phyloP scores from a whole-genome alignment of 345 rosid genomes.

The Hypericum androsaemum region DNA sequence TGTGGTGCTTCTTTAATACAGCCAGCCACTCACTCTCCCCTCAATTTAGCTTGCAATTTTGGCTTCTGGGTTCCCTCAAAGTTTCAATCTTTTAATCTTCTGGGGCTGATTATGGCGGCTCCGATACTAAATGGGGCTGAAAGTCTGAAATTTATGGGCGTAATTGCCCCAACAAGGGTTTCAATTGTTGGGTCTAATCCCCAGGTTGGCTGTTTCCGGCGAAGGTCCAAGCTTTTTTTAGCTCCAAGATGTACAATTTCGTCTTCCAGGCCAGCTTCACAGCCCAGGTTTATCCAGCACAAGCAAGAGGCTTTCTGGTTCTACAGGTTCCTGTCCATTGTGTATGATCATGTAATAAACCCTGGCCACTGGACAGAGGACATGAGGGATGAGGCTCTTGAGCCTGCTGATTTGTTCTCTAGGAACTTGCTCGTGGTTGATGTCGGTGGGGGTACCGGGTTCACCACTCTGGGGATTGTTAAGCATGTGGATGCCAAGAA shows the following conservation, averaged over 20 bases:
- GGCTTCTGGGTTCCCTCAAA: too few species aligned
- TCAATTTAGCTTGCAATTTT: too few species aligned
- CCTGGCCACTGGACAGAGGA: conserved; percentile 99
- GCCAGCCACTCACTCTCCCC: too few species aligned
- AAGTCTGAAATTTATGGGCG: conserved; percentile 30
- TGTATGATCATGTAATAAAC: conserved; percentile 83
- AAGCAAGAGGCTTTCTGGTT: conserved; percentile 98
- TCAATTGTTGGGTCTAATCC: conserved; percentile 35
- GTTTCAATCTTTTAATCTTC: too few species aligned
- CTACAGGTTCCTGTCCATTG: conserved; percentile 88
- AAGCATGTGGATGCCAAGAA: conserved; percentile 92
- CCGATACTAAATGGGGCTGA: conserved; percentile 61
- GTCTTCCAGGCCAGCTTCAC: conserved; percentile 75
- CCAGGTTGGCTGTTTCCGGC: conserved; percentile 25
- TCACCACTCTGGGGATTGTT: conserved; percentile 90
- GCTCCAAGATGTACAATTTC: conserved; percentile 57
- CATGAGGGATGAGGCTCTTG: conserved; percentile 94
- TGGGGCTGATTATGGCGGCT: conserved; percentile 42
- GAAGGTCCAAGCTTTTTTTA: conserved; percentile 20
- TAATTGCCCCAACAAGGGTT: conserved; percentile 28
- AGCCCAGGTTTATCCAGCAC: conserved; percentile 96
- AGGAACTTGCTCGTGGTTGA: conserved; percentile 79
- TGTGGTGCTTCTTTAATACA: too few species aligned
- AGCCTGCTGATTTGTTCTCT: conserved; percentile 80
- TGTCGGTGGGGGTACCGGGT: conserved; percentile 99